Evolutionary conservation across 371 early-diverging fungal species (phyloP).

Genomic region (Mucor circinelloides): DNA sequence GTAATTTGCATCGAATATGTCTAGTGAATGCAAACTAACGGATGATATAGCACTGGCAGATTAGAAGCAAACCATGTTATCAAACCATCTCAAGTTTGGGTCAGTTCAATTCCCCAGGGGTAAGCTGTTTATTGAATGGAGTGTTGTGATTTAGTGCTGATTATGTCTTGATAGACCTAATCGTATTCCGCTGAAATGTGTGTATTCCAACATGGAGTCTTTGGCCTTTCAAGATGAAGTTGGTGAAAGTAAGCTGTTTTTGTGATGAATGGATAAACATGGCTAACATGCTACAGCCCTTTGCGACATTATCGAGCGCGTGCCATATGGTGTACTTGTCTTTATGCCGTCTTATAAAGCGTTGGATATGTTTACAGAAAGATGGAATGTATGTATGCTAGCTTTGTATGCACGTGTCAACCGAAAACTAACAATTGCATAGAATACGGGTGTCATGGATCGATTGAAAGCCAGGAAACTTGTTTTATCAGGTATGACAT

Average conservation of each 20-base stretch:
- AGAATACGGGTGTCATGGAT: constrained; percentile 41
- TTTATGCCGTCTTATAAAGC: constrained; percentile 66
- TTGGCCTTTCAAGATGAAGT: constrained; percentile 72
- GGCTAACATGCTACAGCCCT: constrained; percentile 32
- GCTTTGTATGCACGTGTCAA: not conserved
- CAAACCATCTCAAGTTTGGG: constrained; percentile 54
- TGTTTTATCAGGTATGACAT: constrained; percentile 31
- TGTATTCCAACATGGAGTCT: constrained; percentile 52
- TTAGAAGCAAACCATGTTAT: constrained; percentile 67
- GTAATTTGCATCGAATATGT: not conserved
- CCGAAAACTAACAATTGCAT: not conserved
- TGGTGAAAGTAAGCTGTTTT: constrained; percentile 41
- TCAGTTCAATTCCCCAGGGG: constrained; percentile 49
- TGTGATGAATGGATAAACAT: too few species aligned
- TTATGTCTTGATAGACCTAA: constrained; percentile 36
- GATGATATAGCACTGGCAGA: constrained; percentile 21
- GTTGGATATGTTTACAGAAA: constrained; percentile 50
- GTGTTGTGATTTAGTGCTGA: not conserved
- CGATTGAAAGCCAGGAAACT: constrained; percentile 32
- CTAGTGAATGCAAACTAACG: not conserved
- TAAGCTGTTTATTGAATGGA: constrained; percentile 7
- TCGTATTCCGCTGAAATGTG: constrained; percentile 44
- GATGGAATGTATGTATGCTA: constrained; percentile 43
- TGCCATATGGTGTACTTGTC: constrained; percentile 67
- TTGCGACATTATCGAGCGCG: constrained; percentile 39